Evolutionary conservation across 352 stramenopile species (phyloP).

Genomic region (Phytophthora sp.): DNA sequence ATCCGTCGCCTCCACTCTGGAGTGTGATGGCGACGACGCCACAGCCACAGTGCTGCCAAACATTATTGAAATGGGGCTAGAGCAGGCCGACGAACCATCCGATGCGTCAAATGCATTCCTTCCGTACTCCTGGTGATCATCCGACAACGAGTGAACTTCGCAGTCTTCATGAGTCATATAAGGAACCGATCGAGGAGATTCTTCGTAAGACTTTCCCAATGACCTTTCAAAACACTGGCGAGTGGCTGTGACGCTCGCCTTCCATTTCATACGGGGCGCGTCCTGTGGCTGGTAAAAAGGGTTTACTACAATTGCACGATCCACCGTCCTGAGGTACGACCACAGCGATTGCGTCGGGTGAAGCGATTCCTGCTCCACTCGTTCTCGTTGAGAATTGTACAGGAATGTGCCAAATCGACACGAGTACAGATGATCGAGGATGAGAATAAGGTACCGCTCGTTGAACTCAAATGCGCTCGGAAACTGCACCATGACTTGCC

Average conservation of each 20-base stretch:
- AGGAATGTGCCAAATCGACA: slow-evolving; percentile 94
- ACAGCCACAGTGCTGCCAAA: slow-evolving; percentile 43
- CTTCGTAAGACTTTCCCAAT: slow-evolving; percentile 10
- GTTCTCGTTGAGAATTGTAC: slow-evolving; percentile 93
- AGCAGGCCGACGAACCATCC: slow-evolving; percentile 37
- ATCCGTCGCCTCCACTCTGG: slow-evolving; percentile 26
- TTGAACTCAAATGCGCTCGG: slow-evolving; percentile 89
- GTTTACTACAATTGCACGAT: slow-evolving; percentile 68
- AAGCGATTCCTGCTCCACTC: slow-evolving; percentile 54
- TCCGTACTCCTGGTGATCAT: slow-evolving; percentile 22
- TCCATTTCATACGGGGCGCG: slow-evolving; percentile 53
- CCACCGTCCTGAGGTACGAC: slow-evolving; percentile 75
- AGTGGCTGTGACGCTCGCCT: slow-evolving; percentile 60
- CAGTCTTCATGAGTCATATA: slow-evolving; percentile 34
- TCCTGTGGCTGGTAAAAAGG: slow-evolving; percentile 72
- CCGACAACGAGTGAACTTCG: slow-evolving; percentile 36
- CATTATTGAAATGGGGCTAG: slow-evolving; percentile 28
- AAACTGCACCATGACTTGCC: slow-evolving; percentile 79
- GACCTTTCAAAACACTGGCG: slow-evolving; percentile 59
- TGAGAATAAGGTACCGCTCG: slow-evolving; percentile 79
- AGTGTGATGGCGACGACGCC: slow-evolving; percentile 36
- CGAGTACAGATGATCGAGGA: slow-evolving; percentile 84
- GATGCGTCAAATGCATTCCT: slow-evolving; percentile 28
- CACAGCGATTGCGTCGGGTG: slow-evolving; percentile 76
- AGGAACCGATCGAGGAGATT: slow-evolving; percentile 15